These are phyloP conservation scores for Aspergillus piperis DNA, from an alignment of 2,329 filamentous ascomycete genomes.

Conservation along the genomic window DNA sequence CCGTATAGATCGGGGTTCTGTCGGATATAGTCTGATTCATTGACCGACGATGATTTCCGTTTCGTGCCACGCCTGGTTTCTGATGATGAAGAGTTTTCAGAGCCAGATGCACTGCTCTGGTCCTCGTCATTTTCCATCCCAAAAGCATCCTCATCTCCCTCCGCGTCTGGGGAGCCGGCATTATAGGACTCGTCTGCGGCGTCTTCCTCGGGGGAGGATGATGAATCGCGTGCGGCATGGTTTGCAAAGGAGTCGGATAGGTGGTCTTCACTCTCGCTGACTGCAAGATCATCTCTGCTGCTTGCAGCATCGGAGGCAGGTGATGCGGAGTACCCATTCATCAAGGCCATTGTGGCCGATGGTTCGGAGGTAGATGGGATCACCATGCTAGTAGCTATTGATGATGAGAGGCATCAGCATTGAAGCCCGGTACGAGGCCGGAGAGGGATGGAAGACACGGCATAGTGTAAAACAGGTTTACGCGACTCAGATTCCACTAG, in stretches of 20 bases:
- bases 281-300: constrained; percentile 42
- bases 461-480: constrained; percentile 28
- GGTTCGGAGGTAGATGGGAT: constrained; percentile 44
- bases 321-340: constrained; percentile 37
- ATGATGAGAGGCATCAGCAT: constrained; percentile 43
- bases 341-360: constrained; percentile 34
- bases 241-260: constrained; percentile 70
- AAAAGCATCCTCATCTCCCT: constrained; percentile 66
- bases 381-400: constrained; percentile 49
- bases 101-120: constrained; percentile 58
- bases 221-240: constrained; percentile 53
- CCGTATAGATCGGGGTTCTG: constrained; percentile 95
- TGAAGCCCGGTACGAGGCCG: constrained; percentile 33
- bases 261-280: constrained; percentile 69
- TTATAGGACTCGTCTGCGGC: constrained; percentile 44
- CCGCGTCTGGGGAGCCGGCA: constrained; percentile 38
- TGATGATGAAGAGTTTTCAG: constrained; percentile 68
- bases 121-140: constrained; percentile 63
- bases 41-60: constrained; percentile 66
- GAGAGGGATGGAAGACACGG: constrained; percentile 23
- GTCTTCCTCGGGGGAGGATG: constrained; percentile 42
- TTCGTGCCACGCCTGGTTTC: constrained; percentile 70
- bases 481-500: constrained; percentile 37
- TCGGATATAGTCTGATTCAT: constrained; percentile 80
- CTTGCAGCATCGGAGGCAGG: constrained; percentile 28